Percentiles rank a stretch among this genome's conserved stretches.
Evolutionary conservation across 176 grass and related monocot species (phyloP).

Genomic region (Triticum aestivum): IWGSC_CS_RefSeq_v2.1 NC_057803.1:91503182-91503681

Average conservation of each 20-base stretch:
- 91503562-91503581: conserved; percentile 91
- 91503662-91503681: conserved; percentile 89
- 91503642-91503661: conserved; percentile 96
- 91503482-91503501: conserved; percentile 94
- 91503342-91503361: conserved; percentile 5
- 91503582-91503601: conserved; percentile 82
- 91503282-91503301: conserved; percentile 45
- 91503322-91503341: conserved; percentile 3
- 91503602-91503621: conserved; percentile 70
- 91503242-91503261: conserved; percentile 20
- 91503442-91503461: neutral
- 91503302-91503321: neutral
- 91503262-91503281: conserved; percentile 48
- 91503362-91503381: conserved; percentile 8
- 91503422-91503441: conserved; percentile 29
- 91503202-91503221: conserved; percentile 30
- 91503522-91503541: conserved; percentile 90
- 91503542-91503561: conserved; percentile 70
- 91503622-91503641: conserved; percentile 83
- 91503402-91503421: neutral
- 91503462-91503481: conserved; percentile 80
- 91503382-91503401: neutral
- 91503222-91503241: conserved; percentile 43
- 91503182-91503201: conserved; percentile 12
- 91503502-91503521: conserved; percentile 97